These are phyloP conservation scores for Penicillium sp. DNA, from an alignment of 2,329 filamentous ascomycete species.

Conservation along the genomic window DNA sequence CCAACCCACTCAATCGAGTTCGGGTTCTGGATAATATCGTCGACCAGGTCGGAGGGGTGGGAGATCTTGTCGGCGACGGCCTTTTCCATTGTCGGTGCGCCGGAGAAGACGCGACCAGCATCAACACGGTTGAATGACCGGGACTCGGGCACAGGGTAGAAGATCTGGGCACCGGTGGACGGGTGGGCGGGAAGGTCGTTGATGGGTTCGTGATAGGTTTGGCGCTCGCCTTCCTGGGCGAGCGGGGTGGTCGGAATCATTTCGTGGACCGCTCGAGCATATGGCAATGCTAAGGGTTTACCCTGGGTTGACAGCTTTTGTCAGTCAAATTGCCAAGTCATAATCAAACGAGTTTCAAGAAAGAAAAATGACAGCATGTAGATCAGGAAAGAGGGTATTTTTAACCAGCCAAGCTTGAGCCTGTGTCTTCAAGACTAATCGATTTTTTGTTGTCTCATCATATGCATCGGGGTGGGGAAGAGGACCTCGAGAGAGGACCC, in stretches of 20 bases:
- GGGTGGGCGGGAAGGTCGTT: slow-evolving; percentile 65
- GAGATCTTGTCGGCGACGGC: slow-evolving; percentile 22
- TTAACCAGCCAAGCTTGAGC: slow-evolving; percentile 54
- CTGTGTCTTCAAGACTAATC: slow-evolving; percentile 99
- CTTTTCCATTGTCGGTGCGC: slow-evolving; percentile 41
- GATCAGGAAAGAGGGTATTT: slow-evolving; percentile 58
- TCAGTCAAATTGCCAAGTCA: slow-evolving; percentile 9
- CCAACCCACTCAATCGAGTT: slow-evolving; percentile 45
- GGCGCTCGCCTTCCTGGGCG: slow-evolving; percentile 37
- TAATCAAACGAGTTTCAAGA: slow-evolving; percentile 12
- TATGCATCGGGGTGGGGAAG: slow-evolving; percentile 24
- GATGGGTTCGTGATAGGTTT: slow-evolving; percentile 59
- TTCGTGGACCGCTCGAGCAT: slow-evolving; percentile 70
- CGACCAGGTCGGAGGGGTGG: slow-evolving; percentile 35
- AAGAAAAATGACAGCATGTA: slow-evolving; percentile 13
- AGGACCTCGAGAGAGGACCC: background rate
- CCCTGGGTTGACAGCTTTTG: slow-evolving; percentile 55
- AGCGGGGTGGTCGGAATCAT: slow-evolving; percentile 76
- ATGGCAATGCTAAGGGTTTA: slow-evolving; percentile 74
- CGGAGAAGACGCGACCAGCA: slow-evolving; percentile 62
- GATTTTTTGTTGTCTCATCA: slow-evolving; percentile 77
- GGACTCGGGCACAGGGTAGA: slow-evolving; percentile 65
- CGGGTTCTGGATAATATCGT: slow-evolving; percentile 35
- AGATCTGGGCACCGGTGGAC: slow-evolving; percentile 57
- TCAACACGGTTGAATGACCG: slow-evolving; percentile 66